Percentiles rank a stretch among this genome's conserved stretches.
These are phyloP conservation scores for Guadua angustifolia DNA, from an alignment of 176 grass and related monocot genomes.

Conservation along the genomic window DNA sequence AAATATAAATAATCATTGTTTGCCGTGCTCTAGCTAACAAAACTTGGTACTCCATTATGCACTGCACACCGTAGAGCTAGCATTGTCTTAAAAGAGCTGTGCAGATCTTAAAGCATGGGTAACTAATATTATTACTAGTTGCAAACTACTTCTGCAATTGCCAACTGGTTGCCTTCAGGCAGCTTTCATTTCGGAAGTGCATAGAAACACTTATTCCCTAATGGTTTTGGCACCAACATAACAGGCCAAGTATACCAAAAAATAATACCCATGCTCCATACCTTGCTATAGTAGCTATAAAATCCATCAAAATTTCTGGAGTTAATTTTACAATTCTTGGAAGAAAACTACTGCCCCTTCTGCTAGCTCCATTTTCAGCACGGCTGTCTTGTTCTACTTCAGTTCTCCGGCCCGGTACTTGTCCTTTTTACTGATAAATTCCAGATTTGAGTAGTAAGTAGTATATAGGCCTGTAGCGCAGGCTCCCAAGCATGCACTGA, in stretches of 20 bases:
- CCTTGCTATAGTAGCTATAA: neutral
- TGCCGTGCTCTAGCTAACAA: neutral
- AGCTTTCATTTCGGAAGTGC: neutral
- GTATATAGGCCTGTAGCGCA: neutral
- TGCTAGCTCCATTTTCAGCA: neutral
- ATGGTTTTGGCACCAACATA: neutral
- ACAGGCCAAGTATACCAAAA: neutral
- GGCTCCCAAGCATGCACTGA: slow-evolving; percentile 31
- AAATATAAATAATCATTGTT: neutral
- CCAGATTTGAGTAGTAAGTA: slow-evolving; percentile 4
- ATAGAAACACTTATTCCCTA: neutral
- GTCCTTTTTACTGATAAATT: too few species aligned
- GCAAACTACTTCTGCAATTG: neutral
- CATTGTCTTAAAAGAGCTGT: neutral
- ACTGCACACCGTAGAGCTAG: neutral
- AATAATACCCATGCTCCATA: neutral
- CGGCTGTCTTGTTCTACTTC: neutral
- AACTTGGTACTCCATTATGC: neutral
- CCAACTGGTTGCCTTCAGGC: neutral
- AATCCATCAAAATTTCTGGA: neutral
- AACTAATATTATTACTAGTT: neutral
- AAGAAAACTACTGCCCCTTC: neutral
- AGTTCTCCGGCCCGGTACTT: neutral
- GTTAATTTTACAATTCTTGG: neutral
- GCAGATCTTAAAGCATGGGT: neutral